These are phyloP conservation scores for Sparassis latifolia DNA, from an alignment of 1,284 basidiomycete genomes.

Conservation along the genomic window DNA sequence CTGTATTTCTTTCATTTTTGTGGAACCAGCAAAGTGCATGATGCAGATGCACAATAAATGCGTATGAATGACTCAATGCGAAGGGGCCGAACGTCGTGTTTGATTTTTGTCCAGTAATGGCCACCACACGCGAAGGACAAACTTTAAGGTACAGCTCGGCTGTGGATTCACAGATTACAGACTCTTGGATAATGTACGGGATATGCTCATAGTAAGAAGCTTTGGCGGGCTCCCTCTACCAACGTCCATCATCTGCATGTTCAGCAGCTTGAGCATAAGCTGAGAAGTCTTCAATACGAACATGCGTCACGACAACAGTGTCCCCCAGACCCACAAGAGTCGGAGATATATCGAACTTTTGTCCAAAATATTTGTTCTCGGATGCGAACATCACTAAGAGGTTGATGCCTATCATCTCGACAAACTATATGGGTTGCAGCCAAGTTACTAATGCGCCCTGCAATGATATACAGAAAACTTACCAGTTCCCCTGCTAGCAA, in stretches of 20 bases:
- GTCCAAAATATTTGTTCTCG: slow-evolving; percentile 13
- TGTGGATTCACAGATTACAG: too few species aligned
- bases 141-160: too few species aligned
- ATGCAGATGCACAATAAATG: too few species aligned
- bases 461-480: background rate
- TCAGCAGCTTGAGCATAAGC: slow-evolving; percentile 20
- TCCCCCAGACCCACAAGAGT: slow-evolving; percentile 16
- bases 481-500: slow-evolving; percentile 17
- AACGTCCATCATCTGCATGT: slow-evolving; percentile 18
- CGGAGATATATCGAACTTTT: slow-evolving; percentile 16
- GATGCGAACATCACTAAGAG: slow-evolving; percentile 21
- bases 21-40: too few species aligned
- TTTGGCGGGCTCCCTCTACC: slow-evolving; percentile 6
- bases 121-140: too few species aligned
- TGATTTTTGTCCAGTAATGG: too few species aligned
- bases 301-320: slow-evolving; percentile 19
- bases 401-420: slow-evolving; percentile 19
- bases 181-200: too few species aligned
- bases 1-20: too few species aligned
- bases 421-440: slow-evolving; percentile 13
- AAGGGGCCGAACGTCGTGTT: too few species aligned
- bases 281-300: slow-evolving; percentile 18
- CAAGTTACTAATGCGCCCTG: background rate
- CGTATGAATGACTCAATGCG: too few species aligned
- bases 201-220: too few species aligned